Percentiles rank a stretch among this genome's conserved stretches.
These are phyloP conservation scores for Bacterosira constricta DNA, from an alignment of 108 stramenopile species.

Conservation along the genomic window DNA sequence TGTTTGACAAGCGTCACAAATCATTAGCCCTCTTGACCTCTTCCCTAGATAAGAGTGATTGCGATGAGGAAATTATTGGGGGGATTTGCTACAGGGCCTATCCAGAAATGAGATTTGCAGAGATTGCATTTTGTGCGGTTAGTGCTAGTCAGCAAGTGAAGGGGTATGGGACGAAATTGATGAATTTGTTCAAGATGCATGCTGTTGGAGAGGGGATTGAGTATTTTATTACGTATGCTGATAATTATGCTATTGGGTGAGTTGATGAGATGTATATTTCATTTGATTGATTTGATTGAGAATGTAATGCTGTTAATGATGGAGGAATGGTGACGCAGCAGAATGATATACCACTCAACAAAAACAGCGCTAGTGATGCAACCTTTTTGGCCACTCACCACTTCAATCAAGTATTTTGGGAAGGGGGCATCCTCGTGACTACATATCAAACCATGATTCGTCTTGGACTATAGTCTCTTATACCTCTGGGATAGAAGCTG, in stretches of 20 bases:
- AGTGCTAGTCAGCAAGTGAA: slow-evolving; percentile 92
- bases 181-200: slow-evolving; percentile 97
- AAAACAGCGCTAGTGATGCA: not conserved
- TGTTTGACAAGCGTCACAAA: slow-evolving; percentile 94
- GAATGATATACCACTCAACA: no score
- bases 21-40: slow-evolving; percentile 84
- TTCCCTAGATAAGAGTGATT: slow-evolving; percentile 63
- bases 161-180: slow-evolving; percentile 97
- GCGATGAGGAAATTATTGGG: slow-evolving; percentile 92
- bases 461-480: no score
- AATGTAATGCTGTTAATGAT: no score
- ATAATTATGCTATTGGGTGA: slow-evolving; percentile 95
- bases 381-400: not conserved
- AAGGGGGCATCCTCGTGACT: no score
- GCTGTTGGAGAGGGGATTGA: slow-evolving; percentile 85
- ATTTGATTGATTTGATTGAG: no score
- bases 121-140: slow-evolving; percentile 98
- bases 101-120: slow-evolving; percentile 93
- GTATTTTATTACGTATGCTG: slow-evolving; percentile 98
- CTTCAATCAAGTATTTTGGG: no score
- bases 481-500: no score
- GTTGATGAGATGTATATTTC: no score
- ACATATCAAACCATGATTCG: no score
- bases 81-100: slow-evolving; percentile 97
- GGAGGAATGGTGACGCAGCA: no score